These are phyloP conservation scores for Talaromyces sp. DNA, from an alignment of 2,329 filamentous ascomycete genomes.

Conservation along the genomic window DNA sequence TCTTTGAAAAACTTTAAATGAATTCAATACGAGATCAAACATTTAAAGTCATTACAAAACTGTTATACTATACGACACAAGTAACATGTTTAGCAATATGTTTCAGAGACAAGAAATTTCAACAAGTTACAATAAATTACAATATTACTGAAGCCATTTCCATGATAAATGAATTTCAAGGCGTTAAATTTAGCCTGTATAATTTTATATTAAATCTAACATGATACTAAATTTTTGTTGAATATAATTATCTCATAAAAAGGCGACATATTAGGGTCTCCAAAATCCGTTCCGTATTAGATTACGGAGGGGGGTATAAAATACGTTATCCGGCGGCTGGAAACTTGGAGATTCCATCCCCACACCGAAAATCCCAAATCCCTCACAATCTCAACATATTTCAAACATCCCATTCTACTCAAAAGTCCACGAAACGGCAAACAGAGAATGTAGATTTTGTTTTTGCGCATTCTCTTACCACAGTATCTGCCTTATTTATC, in stretches of 20 bases:
- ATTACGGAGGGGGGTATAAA: not conserved
- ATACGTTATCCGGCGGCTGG: not conserved
- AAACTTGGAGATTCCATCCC: not conserved
- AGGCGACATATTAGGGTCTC: not conserved
- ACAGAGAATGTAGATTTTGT: slow-evolving; percentile 3
- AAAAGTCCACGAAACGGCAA: not conserved
- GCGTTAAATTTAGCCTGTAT: not conserved
- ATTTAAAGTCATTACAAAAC: not conserved
- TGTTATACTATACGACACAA: too few relatives aligned
- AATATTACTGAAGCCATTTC: not conserved
- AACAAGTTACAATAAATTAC: not conserved
- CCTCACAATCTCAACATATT: not conserved
- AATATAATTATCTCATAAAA: not conserved
- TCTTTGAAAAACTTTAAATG: not conserved
- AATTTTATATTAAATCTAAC: not conserved
- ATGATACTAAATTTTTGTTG: not conserved
- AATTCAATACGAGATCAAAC: not conserved
- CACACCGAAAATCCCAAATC: not conserved
- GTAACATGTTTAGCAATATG: not conserved
- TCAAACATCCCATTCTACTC: not conserved
- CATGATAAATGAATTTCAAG: not conserved
- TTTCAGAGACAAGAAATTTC: not conserved
- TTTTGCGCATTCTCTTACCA: not conserved
- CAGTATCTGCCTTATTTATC: not conserved
- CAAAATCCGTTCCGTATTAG: not conserved